Evolutionary conservation across 371 early-diverging fungal species (phyloP).

Genomic region (Mortierella sp.): DNA sequence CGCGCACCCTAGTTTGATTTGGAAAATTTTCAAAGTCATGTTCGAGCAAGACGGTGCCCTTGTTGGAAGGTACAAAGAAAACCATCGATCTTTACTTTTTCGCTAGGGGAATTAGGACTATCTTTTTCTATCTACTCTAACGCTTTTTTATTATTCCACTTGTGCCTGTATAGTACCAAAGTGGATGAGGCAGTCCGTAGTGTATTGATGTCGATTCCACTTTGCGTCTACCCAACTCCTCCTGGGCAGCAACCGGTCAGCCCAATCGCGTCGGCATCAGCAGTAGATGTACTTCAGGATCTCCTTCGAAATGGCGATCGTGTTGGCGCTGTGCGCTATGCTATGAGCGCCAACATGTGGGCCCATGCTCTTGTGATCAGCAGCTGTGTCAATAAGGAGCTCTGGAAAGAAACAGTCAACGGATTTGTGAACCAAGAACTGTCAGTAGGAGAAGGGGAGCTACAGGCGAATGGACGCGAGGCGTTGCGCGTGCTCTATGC

Average conservation of each 20-base stretch:
- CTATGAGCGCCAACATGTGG: conserved; percentile 82
- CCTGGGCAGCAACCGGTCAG: conserved; percentile 32
- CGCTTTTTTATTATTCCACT: background rate
- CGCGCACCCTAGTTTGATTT: conserved; percentile 61
- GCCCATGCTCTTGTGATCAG: conserved; percentile 91
- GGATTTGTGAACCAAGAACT: conserved; percentile 75
- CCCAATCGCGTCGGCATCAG: conserved; percentile 47
- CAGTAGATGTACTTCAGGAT: conserved; percentile 62
- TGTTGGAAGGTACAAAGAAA: conserved; percentile 64
- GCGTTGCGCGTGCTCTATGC: conserved; percentile 77
- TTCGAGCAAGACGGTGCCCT: conserved; percentile 76
- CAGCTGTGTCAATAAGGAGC: conserved; percentile 83
- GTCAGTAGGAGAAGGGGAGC: conserved; percentile 16
- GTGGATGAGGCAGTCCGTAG: conserved; percentile 65
- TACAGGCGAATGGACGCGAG: conserved; percentile 62
- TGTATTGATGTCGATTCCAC: conserved; percentile 55
- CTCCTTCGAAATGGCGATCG: conserved; percentile 82
- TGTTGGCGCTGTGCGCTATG: conserved; percentile 75
- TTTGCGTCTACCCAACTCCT: conserved; percentile 27
- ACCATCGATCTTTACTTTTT: background rate
- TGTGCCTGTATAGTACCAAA: conserved; percentile 62
- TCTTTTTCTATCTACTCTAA: background rate
- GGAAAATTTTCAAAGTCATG: conserved; percentile 69
- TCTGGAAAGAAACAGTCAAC: conserved; percentile 84
- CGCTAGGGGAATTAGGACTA: background rate